A percentile compares a stretch with the other conserved stretches of the same genome.
These are phyloP conservation scores for Colletotrichum eleusines DNA, from an alignment of 2,329 filamentous ascomycete genomes.

Conservation along the genomic window DNA sequence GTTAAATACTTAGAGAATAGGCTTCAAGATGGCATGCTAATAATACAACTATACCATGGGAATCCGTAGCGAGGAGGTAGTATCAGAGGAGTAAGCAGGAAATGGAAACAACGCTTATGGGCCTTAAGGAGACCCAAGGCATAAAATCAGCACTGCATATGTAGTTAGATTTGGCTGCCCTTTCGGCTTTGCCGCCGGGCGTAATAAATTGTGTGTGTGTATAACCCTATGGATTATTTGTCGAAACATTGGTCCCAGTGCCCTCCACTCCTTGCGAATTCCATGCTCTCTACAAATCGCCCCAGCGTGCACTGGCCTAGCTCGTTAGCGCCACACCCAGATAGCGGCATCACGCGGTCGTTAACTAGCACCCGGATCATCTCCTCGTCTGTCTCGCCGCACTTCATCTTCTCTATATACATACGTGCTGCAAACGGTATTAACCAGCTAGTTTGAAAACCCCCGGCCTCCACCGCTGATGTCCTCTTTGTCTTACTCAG, in stretches of 20 bases:
- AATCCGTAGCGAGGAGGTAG: too few species aligned
- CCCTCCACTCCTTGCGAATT: constrained; percentile 79
- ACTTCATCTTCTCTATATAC: constrained; percentile 90
- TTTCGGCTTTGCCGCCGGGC: too few species aligned
- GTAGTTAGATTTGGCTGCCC: too few species aligned
- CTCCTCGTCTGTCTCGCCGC: constrained; percentile 64
- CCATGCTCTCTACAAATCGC: constrained; percentile 79
- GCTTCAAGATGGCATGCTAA: too few species aligned
- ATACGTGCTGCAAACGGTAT: constrained; percentile 87
- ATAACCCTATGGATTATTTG: too few species aligned
- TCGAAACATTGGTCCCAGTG: constrained; percentile 78
- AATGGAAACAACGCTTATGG: too few species aligned
- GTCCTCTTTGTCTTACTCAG: constrained; percentile 65
- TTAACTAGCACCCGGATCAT: constrained; percentile 85
- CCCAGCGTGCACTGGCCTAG: constrained; percentile 77
- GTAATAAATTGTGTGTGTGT: too few species aligned
- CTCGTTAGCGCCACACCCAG: constrained; percentile 76
- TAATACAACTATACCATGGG: too few species aligned
- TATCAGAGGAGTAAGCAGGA: too few species aligned
- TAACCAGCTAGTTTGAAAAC: constrained; percentile 81
- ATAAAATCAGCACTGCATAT: too few species aligned
- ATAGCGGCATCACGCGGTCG: constrained; percentile 80
- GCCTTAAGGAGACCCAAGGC: too few species aligned
- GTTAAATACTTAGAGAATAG: too few species aligned
- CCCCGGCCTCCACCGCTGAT: constrained; percentile 63